Evolutionary conservation across 2,329 filamentous ascomycete genomes (phyloP), one percentile per base, ranked within the genome.

Genomic region (Juglanconis sp.): DNA sequence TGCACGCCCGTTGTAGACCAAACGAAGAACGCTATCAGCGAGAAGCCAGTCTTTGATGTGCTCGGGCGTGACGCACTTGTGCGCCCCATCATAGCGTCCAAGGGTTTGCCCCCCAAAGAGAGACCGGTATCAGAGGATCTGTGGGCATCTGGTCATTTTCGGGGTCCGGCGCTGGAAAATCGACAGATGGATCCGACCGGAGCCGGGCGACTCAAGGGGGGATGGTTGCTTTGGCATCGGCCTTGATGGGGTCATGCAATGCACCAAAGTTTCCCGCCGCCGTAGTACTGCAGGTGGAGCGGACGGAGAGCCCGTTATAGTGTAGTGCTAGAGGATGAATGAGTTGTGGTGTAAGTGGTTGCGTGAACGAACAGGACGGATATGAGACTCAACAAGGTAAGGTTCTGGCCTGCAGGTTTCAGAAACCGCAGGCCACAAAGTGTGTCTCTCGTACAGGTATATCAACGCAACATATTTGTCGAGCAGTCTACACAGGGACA

Each of bases 131-230:
- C 46, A 44, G 34, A 47, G 46, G 15, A 51, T 50, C 50, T 60
- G 57, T 35, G 34, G 46, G 38, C 32, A 57, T 50, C 50, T 60
- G 57, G 17, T 36, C 57, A 60, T 60, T 53, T 49, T 47, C 42
- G 60, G 49, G 42, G 48, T 38, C 48, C 40, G 46, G 49, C 53
- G 50, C 40, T 54, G 47, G 48, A 51, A 5, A 56, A 60, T 62
- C 60, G 60, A 40, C 53, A 60, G 60, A 60, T 57, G 31, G 31
- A 51, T 53, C 53, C 47, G 32, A 53, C 47, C 32, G 36, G 38
- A 15, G 49, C 3, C 30, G 38, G 10, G 31, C 53, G 59, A 61
- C 48, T 40, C 42, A 32, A 53, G 49, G n/a, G 34, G 24, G 34
- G 49, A 15, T n/a, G 24, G 17, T 36, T 52, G 49, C 24, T 44